Evolutionary conservation across 2,329 filamentous ascomycete species (phyloP).

Genomic region (Epichloe bromicola): DNA sequence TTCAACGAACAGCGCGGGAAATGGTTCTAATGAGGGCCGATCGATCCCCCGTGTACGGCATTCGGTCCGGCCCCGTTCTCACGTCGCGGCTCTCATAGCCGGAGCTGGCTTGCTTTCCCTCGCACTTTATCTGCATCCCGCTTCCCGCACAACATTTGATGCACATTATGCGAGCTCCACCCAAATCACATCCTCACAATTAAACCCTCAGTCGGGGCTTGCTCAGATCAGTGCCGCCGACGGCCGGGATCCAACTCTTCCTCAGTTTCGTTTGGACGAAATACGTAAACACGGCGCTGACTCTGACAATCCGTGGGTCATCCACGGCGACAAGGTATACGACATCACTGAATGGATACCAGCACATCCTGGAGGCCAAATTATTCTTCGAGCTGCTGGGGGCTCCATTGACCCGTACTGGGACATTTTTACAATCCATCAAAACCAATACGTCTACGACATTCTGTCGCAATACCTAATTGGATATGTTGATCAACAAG

Average conservation of each 20-base stretch:
- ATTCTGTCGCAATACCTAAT: slow-evolving; percentile 53
- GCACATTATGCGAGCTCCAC: slow-evolving; percentile 4
- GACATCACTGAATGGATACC: slow-evolving; percentile 57
- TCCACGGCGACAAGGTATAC: slow-evolving; percentile 51
- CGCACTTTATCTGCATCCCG: not conserved
- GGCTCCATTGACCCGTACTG: slow-evolving; percentile 54
- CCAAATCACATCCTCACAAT: not conserved
- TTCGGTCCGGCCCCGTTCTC: slow-evolving; percentile 4
- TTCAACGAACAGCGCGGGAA: not conserved
- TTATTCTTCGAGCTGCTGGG: slow-evolving; percentile 53
- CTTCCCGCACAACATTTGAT: slow-evolving; percentile 4
- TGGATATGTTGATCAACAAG: slow-evolving; percentile 44
- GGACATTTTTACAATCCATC: slow-evolving; percentile 59
- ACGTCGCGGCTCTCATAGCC: slow-evolving; percentile 4
- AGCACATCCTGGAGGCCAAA: slow-evolving; percentile 53
- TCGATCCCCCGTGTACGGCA: slow-evolving; percentile 1
- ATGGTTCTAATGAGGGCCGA: not conserved
- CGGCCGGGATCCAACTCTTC: slow-evolving; percentile 27
- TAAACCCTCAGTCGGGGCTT: not conserved
- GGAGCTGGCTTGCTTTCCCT: slow-evolving; percentile 6
- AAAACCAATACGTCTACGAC: slow-evolving; percentile 49
- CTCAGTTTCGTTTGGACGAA: slow-evolving; percentile 37
- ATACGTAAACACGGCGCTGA: slow-evolving; percentile 38
- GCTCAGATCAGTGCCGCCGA: slow-evolving; percentile 7
- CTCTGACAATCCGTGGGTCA: slow-evolving; percentile 48